phyloP scores from a whole-genome alignment of 805 yeast genomes.

The Nakazawaea molendinolei region DNA sequence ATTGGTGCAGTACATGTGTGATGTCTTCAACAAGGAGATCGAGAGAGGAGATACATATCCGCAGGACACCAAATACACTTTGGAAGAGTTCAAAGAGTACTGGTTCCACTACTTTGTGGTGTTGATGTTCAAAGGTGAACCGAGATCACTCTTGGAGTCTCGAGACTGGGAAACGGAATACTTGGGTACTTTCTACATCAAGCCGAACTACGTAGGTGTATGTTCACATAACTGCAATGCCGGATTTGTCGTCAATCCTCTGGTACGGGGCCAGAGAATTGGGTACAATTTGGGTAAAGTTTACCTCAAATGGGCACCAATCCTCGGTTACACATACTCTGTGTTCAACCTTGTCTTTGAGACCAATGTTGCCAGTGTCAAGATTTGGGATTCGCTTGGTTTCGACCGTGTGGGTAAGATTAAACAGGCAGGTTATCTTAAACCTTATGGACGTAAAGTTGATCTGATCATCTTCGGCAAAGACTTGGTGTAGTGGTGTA shows the following conservation, averaged over 20 bases:
- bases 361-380: slow-evolving; percentile 67
- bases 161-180: slow-evolving; percentile 32
- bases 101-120: slow-evolving; percentile 69
- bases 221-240: slow-evolving; percentile 86
- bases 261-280: slow-evolving; percentile 50
- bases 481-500: no score
- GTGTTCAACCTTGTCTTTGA: slow-evolving; percentile 86
- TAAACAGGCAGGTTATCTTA: slow-evolving; percentile 66
- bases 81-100: slow-evolving; percentile 49
- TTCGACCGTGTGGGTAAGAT: slow-evolving; percentile 74
- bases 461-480: slow-evolving; percentile 80
- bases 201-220: slow-evolving; percentile 82
- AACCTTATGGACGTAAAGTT: slow-evolving; percentile 54
- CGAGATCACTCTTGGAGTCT: slow-evolving; percentile 11
- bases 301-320: slow-evolving; percentile 68
- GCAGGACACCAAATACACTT: slow-evolving; percentile 31
- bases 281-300: slow-evolving; percentile 65
- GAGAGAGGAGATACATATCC: slow-evolving; percentile 78
- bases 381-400: slow-evolving; percentile 79
- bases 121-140: slow-evolving; percentile 44
- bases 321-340: slow-evolving; percentile 72
- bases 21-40: slow-evolving; percentile 57
- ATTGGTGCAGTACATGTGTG: slow-evolving; percentile 38
- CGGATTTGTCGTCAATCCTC: slow-evolving; percentile 66
- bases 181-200: slow-evolving; percentile 73